A percentile compares a stretch with the other conserved stretches of the same genome.
Conservation (phyloP, 2,329 filamentous ascomycete genomes). For the Talaromyces marneffei region DNA sequence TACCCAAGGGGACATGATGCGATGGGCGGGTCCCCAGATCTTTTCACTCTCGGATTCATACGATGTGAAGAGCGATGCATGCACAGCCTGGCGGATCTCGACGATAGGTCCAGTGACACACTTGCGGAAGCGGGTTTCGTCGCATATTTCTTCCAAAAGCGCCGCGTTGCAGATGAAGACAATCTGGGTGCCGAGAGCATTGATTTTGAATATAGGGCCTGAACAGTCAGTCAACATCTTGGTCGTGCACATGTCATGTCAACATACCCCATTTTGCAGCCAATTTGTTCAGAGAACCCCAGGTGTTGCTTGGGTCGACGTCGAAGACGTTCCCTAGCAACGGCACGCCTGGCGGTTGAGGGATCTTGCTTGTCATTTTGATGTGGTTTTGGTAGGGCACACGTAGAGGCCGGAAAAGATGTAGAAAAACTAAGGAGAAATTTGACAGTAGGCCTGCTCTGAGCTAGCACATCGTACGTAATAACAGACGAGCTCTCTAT, state of each 20-base stretch:
- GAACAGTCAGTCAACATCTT: background rate
- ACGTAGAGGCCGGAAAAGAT: background rate
- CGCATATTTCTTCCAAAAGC: slow-evolving; percentile 59
- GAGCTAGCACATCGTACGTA: background rate
- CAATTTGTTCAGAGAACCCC: slow-evolving; percentile 46
- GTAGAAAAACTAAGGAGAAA: background rate
- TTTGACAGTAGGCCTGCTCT: background rate
- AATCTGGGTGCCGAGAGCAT: slow-evolving; percentile 40
- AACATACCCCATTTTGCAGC: slow-evolving; percentile 44
- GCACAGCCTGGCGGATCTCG: slow-evolving; percentile 55
- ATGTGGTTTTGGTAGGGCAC: background rate
- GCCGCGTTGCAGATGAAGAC: slow-evolving; percentile 51
- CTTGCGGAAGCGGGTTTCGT: slow-evolving; percentile 57
- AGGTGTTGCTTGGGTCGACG: slow-evolving; percentile 46
- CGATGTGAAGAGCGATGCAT: slow-evolving; percentile 64
- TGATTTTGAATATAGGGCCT: slow-evolving; percentile 58
- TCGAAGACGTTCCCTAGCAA: slow-evolving; percentile 50
- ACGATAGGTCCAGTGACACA: slow-evolving; percentile 48
- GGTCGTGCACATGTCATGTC: background rate
- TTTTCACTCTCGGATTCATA: slow-evolving; percentile 30
- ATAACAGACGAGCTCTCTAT: background rate
- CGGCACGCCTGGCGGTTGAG: slow-evolving; percentile 46
- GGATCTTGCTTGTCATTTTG: slow-evolving; percentile 45
- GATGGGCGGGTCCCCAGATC: slow-evolving; percentile 61
- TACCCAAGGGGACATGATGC: slow-evolving; percentile 44